Base-by-base conservation (phyloP, 1,284 basidiomycete species). In the Malassezia vespertilionis region DNA sequence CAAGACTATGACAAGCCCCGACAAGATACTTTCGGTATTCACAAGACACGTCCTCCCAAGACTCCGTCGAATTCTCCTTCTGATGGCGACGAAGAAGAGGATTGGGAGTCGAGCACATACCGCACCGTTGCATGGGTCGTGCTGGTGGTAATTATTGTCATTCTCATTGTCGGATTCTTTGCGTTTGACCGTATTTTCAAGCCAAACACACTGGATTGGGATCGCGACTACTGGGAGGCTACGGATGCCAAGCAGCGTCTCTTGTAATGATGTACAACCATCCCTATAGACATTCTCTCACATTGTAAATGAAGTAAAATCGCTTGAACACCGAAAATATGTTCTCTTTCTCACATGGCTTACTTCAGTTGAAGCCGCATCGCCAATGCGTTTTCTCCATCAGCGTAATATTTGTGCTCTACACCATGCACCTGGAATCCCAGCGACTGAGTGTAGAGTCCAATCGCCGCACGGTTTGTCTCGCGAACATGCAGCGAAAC, bases 381-480 rank as follows among this genome's bases (percentile, higher is more conserved):
- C 2, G 59, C 64, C 12, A 60, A 43, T 2, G 65, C 67, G 36
- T 70, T 63, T 36, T 70, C 67, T 18, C 67, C 67, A 33, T 70
- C 67, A 20, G 67, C 67, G 39, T 70, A 70, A 53, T 70, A 70
- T 12, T 61, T 65, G 33, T 58, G 54, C 32, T 70, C 67, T 5
- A 65, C 54, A 27, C 60, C 64, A 26, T 63, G 60, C 4, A 69
- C 63, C 42, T 60, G 48, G 42, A 69, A 70, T 23, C 65, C 65
- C n/a, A 70, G 57, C 30, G 64, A 58, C 26, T 69, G 58, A 27
- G 63, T 53, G 33, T 70, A 70, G 21, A 70, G 50, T 11, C 60
- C 57, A 24, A 70, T 68, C n/a, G 67, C 67, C 9, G 67, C 65
- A 7, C 67, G 58, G 43, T 70, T 70, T 17, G 67, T 65, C 43